A percentile compares a stretch with the other conserved stretches of the same genome.
These are phyloP conservation scores for Sphaerostilbella broomeana DNA, from an alignment of 2,329 filamentous ascomycete species.

Conservation along the genomic window DNA sequence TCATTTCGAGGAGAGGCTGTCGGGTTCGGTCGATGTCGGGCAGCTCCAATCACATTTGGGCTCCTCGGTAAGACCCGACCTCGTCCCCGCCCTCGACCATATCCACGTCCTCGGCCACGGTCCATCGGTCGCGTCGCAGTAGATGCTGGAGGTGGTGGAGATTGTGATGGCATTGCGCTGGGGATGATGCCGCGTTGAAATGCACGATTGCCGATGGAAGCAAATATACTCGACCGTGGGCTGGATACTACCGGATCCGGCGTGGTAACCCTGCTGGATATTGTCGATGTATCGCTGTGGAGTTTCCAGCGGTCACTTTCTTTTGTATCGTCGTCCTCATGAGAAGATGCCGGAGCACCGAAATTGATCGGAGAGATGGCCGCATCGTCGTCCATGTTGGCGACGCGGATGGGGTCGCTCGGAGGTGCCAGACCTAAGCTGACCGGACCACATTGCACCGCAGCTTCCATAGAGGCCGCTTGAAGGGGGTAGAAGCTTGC, in stretches of 20 bases:
- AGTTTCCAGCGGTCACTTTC: conserved; percentile 22
- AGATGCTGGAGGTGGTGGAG: conserved; percentile 13
- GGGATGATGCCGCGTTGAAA: conserved; percentile 13
- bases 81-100: conserved; percentile 5
- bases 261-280: conserved; percentile 24
- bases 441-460: conserved; percentile 6
- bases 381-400: conserved; percentile 7
- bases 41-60: conserved; percentile 11
- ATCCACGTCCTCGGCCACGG: conserved; percentile 10
- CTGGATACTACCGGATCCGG: conserved; percentile 19
- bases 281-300: conserved; percentile 23
- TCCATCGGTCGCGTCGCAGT: conserved; percentile 8
- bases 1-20: conserved; percentile 3
- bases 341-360: conserved; percentile 18
- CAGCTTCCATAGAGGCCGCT: conserved; percentile 17
- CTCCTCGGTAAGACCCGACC: conserved; percentile 10
- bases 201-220: conserved; percentile 12
- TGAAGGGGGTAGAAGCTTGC: conserved; percentile 10
- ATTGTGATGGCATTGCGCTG: conserved; percentile 11
- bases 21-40: conserved; percentile 6
- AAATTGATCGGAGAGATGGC: conserved; percentile 9
- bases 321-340: conserved; percentile 21
- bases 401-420: conserved; percentile 1
- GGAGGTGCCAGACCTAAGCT: conserved; percentile 5
- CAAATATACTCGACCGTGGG: conserved; percentile 15